These are phyloP conservation scores for Globisporangium yorkense DNA, from an alignment of 352 stramenopile genomes.

Conservation along the genomic window DNA sequence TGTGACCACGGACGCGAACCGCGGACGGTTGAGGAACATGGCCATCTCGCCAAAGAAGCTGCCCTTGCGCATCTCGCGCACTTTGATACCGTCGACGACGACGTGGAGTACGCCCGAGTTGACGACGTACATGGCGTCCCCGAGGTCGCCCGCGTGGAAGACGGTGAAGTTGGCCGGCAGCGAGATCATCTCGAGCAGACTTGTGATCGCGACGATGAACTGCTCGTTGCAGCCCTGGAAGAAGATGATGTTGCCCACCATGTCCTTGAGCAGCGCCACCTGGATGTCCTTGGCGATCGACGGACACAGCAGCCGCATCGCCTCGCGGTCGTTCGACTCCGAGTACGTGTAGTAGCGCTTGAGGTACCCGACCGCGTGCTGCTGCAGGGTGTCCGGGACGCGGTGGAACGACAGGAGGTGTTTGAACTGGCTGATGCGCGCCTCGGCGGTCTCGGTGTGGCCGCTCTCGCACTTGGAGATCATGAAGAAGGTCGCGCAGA, in stretches of 20 bases:
- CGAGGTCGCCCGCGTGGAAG: conserved; percentile 45
- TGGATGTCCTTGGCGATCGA: conserved; percentile 76
- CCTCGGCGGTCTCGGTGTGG: conserved; percentile 30
- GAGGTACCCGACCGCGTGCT: conserved; percentile 49
- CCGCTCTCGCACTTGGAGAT: conserved; percentile 64
- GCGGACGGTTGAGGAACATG: conserved; percentile 44
- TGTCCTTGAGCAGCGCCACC: conserved; percentile 55
- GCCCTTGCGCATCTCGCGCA: conserved; percentile 65
- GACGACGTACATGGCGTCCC: conserved; percentile 73
- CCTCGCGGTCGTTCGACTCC: conserved; percentile 61
- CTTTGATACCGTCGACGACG: conserved; percentile 41
- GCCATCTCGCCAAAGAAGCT: conserved; percentile 65
- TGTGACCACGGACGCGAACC: conserved; percentile 47
- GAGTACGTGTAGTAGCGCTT: conserved; percentile 63
- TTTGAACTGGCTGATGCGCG: conserved; percentile 58
- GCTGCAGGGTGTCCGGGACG: conserved; percentile 42
- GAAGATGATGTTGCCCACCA: conserved; percentile 49
- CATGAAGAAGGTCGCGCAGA: conserved; percentile 62
- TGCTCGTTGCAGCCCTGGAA: conserved; percentile 53
- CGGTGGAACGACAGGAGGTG: conserved; percentile 61
- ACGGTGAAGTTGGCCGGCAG: conserved; percentile 48
- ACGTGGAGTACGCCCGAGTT: conserved; percentile 62
- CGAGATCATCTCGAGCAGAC: conserved; percentile 57
- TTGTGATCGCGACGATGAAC: conserved; percentile 64
- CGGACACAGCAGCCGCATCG: conserved; percentile 56